Conservation (phyloP, 1,284 basidiomycete genomes). For the Cryptococcus wingfieldii region DNA sequence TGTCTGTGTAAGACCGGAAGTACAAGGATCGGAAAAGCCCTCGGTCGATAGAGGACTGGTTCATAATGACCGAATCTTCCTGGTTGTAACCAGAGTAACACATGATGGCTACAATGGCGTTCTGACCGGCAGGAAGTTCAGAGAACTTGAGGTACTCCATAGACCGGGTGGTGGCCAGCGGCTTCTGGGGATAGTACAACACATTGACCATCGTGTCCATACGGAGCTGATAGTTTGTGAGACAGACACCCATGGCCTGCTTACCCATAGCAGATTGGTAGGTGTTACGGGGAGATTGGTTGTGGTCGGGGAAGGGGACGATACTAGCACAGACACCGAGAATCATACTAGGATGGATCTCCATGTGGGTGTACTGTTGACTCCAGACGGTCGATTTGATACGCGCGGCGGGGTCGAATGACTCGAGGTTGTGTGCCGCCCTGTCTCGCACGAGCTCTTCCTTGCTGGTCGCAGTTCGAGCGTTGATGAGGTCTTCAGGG, state of each 20-base stretch:
- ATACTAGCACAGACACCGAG: conserved; percentile 97
- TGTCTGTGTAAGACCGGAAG: conserved; percentile 96
- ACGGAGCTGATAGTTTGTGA: conserved; percentile 94
- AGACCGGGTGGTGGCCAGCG: conserved; percentile 92
- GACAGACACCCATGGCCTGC: conserved; percentile 98
- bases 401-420: conserved; percentile 78
- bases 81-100: conserved; percentile 99
- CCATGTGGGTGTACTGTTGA: conserved; percentile 97
- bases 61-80: conserved; percentile 99
- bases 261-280: conserved; percentile 99
- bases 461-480: conserved; percentile 41
- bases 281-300: conserved; percentile 98
- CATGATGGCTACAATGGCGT: conserved; percentile 95
- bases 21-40: conserved; percentile 98
- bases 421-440: conserved; percentile 53
- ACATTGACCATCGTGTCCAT: conserved; percentile 99
- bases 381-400: conserved; percentile 75
- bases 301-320: conserved; percentile 99
- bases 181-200: conserved; percentile 97
- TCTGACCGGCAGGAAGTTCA: conserved; percentile 95
- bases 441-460: conserved; percentile 47
- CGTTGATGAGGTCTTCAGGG: conserved; percentile 86
- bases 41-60: conserved; percentile 96
- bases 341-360: conserved; percentile 99
- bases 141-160: conserved; percentile 99